A percentile compares a stretch with the other conserved stretches of the same genome.
Conservation (phyloP, 805 yeast species). For the Kodamaea kakaduensis region DNA sequence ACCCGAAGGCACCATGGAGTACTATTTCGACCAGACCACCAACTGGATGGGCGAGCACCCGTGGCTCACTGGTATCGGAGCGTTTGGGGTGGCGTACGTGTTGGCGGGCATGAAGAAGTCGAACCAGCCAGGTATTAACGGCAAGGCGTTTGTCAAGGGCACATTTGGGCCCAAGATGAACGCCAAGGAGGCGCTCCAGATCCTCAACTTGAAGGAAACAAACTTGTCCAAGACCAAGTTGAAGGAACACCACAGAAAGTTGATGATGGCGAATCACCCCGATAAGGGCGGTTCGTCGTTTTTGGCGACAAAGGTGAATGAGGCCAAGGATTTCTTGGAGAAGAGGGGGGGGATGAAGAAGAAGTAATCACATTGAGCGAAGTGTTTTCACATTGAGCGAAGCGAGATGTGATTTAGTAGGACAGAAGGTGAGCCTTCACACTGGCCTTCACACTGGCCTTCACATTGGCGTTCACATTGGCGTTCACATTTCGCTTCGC, state of each 20-base stretch:
- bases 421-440: too few relatives aligned
- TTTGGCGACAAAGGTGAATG: constrained; percentile 86
- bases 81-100: constrained; percentile 57
- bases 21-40: constrained; percentile 59
- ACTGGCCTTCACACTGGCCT: too few relatives aligned
- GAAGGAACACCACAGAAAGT: constrained; percentile 74
- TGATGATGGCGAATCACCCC: constrained; percentile 89
- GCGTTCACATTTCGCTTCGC: too few relatives aligned
- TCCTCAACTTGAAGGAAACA: constrained; percentile 69
- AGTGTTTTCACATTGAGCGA: too few relatives aligned
- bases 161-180: constrained; percentile 91
- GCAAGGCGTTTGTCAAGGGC: constrained; percentile 73
- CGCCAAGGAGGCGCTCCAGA: constrained; percentile 82
- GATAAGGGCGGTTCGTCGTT: constrained; percentile 92
- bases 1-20: constrained; percentile 48
- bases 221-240: constrained; percentile 59
- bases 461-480: too few relatives aligned
- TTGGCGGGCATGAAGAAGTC: constrained; percentile 65
- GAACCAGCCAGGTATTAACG: constrained; percentile 62
- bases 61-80: constrained; percentile 65
- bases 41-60: constrained; percentile 74
- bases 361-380: too few relatives aligned
- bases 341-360: constrained; percentile 54
- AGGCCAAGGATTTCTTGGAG: constrained; percentile 82
- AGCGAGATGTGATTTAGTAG: too few relatives aligned